Conservation (phyloP, 129 eudicot genomes). For the Silybum marianum region DNA sequence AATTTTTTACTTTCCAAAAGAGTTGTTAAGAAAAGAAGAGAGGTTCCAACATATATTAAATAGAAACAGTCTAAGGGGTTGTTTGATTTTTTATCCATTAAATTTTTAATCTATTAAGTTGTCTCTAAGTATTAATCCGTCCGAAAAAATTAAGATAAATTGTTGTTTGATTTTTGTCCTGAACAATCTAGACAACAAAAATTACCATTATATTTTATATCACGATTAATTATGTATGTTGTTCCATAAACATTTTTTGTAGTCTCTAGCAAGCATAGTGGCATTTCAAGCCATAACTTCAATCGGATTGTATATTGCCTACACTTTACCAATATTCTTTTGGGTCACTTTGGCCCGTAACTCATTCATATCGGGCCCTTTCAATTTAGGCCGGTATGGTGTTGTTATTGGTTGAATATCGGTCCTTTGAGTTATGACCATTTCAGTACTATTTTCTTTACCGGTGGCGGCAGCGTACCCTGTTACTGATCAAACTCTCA, state of each 20-base stretch:
- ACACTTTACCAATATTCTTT: constrained; percentile 87
- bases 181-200: no score
- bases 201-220: no score
- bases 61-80: neutral
- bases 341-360: constrained; percentile 89
- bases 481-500: constrained; percentile 62
- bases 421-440: constrained; percentile 82
- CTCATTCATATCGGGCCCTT: constrained; percentile 81
- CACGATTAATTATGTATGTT: neutral
- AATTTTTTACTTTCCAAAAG: no score
- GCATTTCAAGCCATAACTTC: constrained; percentile 99
- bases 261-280: constrained; percentile 93
- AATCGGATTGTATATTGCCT: constrained; percentile 94
- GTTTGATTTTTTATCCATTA: no score
- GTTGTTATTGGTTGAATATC: constrained; percentile 81
- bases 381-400: constrained; percentile 78
- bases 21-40: no score
- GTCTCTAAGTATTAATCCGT: no score
- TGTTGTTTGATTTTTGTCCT: no score
- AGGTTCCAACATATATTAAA: neutral
- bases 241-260: constrained; percentile 24
- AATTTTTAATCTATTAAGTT: no score
- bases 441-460: constrained; percentile 82
- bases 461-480: constrained; percentile 93
- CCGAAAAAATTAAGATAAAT: no score